phyloP scores from a whole-genome alignment of 2,329 filamentous ascomycete genomes.

The Phaeomoniella chlamydospora region DNA sequence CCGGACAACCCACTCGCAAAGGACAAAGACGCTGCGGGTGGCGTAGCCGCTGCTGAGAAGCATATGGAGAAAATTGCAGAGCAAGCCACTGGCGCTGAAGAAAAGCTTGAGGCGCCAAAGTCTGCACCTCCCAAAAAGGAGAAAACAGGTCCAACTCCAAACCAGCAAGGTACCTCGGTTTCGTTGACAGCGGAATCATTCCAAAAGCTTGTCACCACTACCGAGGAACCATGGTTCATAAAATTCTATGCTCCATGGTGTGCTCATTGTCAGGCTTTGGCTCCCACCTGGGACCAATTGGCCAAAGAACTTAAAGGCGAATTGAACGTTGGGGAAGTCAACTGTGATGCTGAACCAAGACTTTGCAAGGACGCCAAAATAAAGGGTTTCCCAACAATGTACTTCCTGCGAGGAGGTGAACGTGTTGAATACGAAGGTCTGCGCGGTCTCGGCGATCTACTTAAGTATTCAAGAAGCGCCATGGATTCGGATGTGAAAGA shows the following conservation, averaged over 20 bases:
- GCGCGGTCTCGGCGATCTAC: slow-evolving; percentile 78
- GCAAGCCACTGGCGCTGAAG: slow-evolving; percentile 8
- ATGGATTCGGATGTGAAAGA: slow-evolving; percentile 67
- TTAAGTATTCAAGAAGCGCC: slow-evolving; percentile 76
- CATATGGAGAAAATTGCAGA: slow-evolving; percentile 23
- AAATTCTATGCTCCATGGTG: slow-evolving; percentile 99
- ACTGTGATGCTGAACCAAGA: slow-evolving; percentile 72
- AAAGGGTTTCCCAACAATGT: slow-evolving; percentile 70
- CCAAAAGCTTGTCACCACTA: slow-evolving; percentile 69
- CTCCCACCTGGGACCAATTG: slow-evolving; percentile 77
- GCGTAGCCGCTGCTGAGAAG: slow-evolving; percentile 23
- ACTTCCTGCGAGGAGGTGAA: slow-evolving; percentile 87
- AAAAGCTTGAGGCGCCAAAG: slow-evolving; percentile 17
- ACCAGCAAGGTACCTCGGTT: slow-evolving; percentile 61
- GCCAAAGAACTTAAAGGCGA: slow-evolving; percentile 80
- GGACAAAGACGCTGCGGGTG: slow-evolving; percentile 24
- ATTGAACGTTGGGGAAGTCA: slow-evolving; percentile 89
- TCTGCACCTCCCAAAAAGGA: slow-evolving; percentile 27
- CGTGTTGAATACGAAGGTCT: slow-evolving; percentile 86
- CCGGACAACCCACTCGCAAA: slow-evolving; percentile 24
- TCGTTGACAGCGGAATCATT: slow-evolving; percentile 73
- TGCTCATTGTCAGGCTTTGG: slow-evolving; percentile 84
- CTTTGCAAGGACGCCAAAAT: slow-evolving; percentile 88
- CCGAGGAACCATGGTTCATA: slow-evolving; percentile 90
- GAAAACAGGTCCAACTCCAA: slow-evolving; percentile 41